A percentile compares a stretch with the other conserved stretches of the same genome.
Conservation (phyloP, 345 rosid genomes). For the Lumnitzera racemosa region DNA sequence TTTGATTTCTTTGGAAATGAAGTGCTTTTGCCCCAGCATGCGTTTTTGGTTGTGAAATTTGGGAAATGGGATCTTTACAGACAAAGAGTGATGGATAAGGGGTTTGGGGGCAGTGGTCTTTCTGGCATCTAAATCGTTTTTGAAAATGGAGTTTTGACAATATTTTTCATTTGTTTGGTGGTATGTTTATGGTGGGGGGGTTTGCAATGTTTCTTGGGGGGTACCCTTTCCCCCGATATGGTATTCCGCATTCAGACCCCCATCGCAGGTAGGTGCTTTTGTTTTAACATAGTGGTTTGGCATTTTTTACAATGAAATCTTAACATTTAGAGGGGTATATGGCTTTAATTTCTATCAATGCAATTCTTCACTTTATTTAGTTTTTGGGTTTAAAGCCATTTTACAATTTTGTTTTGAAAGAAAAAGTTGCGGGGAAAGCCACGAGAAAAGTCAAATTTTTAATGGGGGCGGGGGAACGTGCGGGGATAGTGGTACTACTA, state of each 20-base stretch:
- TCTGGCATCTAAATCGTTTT: constrained; percentile 86
- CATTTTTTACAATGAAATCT: constrained; percentile 10
- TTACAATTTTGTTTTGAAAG: constrained; percentile 91
- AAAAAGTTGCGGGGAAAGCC: constrained; percentile 79
- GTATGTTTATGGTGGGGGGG: constrained; percentile 96
- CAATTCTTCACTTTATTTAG: constrained; percentile 77
- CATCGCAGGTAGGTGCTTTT: constrained; percentile 53
- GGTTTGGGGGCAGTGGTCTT: constrained; percentile 90
- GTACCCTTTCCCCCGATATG: constrained; percentile 53
- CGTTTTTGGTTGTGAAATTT: constrained; percentile 81
- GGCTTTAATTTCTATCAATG: constrained; percentile 11
- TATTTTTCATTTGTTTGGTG: constrained; percentile 94
- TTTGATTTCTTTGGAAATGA: constrained; percentile 79
- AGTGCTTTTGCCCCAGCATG: constrained; percentile 72
- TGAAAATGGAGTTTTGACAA: constrained; percentile 65
- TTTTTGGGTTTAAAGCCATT: constrained; percentile 97
- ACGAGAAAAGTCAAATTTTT: constrained; percentile 44
- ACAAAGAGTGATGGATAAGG: constrained; percentile 90
- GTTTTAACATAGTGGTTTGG: neutral
- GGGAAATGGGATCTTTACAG: constrained; percentile 89
- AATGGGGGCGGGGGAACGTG: constrained; percentile 72
- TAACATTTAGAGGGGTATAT: neutral
- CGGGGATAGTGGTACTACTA: constrained; percentile 89
- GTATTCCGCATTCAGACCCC: constrained; percentile 63
- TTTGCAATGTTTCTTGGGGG: constrained; percentile 91